Evolutionary conservation across 2,329 filamentous ascomycete species (phyloP), one percentile per base, ranked within the genome.

Genomic region (Fusarium decemcellulare): DNA sequence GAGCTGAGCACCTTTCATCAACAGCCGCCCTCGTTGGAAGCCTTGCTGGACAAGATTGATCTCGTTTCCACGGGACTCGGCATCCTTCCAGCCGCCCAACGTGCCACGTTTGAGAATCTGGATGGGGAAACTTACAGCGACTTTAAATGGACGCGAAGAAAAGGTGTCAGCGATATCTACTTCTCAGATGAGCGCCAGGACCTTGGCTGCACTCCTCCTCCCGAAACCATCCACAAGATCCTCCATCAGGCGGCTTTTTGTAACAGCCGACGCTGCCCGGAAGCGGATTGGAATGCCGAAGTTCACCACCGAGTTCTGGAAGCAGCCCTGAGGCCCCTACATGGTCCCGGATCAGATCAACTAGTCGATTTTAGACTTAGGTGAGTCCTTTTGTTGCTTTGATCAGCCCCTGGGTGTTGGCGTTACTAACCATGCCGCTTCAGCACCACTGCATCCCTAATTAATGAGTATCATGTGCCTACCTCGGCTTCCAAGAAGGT

Each of bases 301-400:
- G 64, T 65, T 12, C 61, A 67, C 18, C 61, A 67, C 32, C 55
- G 46, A 8, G 42, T 67, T 15, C 56, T 67, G 4, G 29, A 30
- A 58, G 61, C 64, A 10, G 56, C 64, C 11, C 14, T 67, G n/a
- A 42, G 61, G n/a, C 52, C 56, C 2, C 11, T 32, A 9, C n/a
- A 34, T 2, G 61, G 55, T n/a, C 40, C 40, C 40, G 40, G 40
- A 23, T 11, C 23, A 12, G 37, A 47, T 6, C 56, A 61, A 36
- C 18, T 65, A 2, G 4, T 67, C 8, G 46, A 67, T 37, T 67
- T 67, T 37, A 30, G 57, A 42, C 29, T 16, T 4, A 59, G 53
- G 48, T 63, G 7, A 48, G 55, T 53, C 12, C 15, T 9, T 40
- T 15, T 34, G 16, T 43, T 23, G 16, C 40, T 23, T 23, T 23